Evolutionary conservation across 352 stramenopile species (phyloP).

Genomic region (Aphanomyces cochlioides): DNA sequence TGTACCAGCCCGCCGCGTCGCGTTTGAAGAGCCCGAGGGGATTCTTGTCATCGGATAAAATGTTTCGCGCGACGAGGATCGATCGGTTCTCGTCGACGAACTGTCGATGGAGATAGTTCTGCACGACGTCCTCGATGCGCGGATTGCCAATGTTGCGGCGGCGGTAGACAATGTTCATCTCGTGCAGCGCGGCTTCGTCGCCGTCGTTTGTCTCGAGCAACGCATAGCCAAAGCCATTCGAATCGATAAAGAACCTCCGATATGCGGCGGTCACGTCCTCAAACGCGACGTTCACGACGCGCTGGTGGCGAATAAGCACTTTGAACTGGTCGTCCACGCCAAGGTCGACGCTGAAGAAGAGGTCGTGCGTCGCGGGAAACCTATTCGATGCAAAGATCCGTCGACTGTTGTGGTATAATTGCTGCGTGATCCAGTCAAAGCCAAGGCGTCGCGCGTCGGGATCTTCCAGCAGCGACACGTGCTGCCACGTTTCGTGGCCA

Average conservation of each 20-base stretch:
- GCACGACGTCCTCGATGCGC: constrained; percentile 3
- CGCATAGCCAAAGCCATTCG: constrained; percentile 22
- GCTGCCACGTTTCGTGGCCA: constrained; percentile 14
- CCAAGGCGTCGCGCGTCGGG: not conserved
- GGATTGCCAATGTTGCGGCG: constrained; percentile 23
- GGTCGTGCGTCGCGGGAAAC: constrained; percentile 6
- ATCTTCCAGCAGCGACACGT: not conserved
- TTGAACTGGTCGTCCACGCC: not conserved
- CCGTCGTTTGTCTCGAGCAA: not conserved
- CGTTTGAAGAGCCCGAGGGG: not conserved
- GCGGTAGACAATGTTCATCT: constrained; percentile 13
- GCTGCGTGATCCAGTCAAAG: constrained; percentile 21
- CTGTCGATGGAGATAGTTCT: constrained; percentile 24
- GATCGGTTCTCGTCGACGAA: not conserved
- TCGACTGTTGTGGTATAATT: constrained; percentile 11
- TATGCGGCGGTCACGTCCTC: not conserved
- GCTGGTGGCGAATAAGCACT: constrained; percentile 16
- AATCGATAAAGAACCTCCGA: constrained; percentile 8
- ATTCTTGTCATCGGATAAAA: constrained; percentile 20
- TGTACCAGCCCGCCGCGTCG: constrained; percentile 14
- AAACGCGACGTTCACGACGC: not conserved
- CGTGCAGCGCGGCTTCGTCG: not conserved
- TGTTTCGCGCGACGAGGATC: constrained; percentile 18
- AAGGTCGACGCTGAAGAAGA: constrained; percentile 9
- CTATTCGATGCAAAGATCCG: not conserved